These are phyloP conservation scores for Sporopachydermia lactativora DNA, from an alignment of 805 yeast genomes.

Conservation along the genomic window DNA sequence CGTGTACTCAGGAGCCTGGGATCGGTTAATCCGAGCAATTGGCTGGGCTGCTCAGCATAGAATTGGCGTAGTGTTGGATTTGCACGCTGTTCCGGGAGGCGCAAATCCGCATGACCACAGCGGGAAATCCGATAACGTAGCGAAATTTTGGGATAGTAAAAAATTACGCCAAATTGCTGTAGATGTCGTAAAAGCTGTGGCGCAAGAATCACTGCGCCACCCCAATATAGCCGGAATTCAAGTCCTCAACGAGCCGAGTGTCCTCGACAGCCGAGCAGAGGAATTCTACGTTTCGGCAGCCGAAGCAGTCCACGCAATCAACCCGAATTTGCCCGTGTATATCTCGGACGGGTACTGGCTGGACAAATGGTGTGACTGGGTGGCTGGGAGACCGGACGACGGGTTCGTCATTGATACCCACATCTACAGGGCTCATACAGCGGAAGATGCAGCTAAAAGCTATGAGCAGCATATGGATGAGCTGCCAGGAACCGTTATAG, in stretches of 20 bases:
- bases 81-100: constrained; percentile 88
- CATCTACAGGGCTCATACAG: constrained; percentile 75
- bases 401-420: constrained; percentile 78
- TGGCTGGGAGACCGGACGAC: constrained; percentile 27
- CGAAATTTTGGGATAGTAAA: constrained; percentile 49
- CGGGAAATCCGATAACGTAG: constrained; percentile 45
- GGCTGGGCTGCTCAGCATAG: constrained; percentile 42
- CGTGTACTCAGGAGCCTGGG: constrained; percentile 72
- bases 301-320: constrained; percentile 39
- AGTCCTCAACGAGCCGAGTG: constrained; percentile 73
- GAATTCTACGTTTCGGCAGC: constrained; percentile 55
- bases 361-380: constrained; percentile 59
- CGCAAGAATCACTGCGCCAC: constrained; percentile 35
- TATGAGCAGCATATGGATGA: constrained; percentile 53
- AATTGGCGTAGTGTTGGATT: constrained; percentile 68
- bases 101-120: constrained; percentile 81
- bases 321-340: constrained; percentile 48
- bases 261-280: constrained; percentile 43
- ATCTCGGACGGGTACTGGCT: constrained; percentile 96
- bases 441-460: constrained; percentile 47
- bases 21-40: constrained; percentile 35
- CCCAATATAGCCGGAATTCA: constrained; percentile 77
- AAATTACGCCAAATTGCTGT: constrained; percentile 31
- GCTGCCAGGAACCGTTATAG: constrained; percentile 33
- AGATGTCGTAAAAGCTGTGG: constrained; percentile 42